Evolutionary conservation across 805 yeast species (phyloP).

Genomic region (Wickerhamiella lipophila): DNA sequence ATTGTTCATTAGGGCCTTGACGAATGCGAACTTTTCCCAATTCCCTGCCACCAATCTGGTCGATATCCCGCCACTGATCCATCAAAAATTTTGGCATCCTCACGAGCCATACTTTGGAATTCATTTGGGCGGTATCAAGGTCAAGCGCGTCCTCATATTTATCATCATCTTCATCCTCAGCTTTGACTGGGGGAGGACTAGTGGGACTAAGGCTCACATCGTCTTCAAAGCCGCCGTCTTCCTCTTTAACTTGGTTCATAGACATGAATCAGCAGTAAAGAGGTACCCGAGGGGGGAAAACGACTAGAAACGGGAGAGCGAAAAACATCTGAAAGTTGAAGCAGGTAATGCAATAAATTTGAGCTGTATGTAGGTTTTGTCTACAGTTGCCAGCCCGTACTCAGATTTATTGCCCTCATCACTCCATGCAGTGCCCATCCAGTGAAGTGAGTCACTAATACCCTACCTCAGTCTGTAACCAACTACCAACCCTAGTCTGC

Average conservation of each 20-base stretch:
- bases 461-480: too few relatives aligned
- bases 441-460: too few relatives aligned
- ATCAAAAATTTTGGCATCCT: conserved; percentile 80
- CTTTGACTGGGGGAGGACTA: conserved; percentile 23
- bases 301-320: neutral
- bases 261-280: neutral
- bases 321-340: neutral
- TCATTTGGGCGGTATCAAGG: conserved; percentile 49
- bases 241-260: conserved; percentile 1
- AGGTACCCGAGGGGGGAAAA: neutral
- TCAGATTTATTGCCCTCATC: too few relatives aligned
- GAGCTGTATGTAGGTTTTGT: too few relatives aligned
- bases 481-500: too few relatives aligned
- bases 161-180: conserved; percentile 31
- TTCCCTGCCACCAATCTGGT: conserved; percentile 53
- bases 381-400: too few relatives aligned
- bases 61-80: conserved; percentile 61
- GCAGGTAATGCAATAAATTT: too few relatives aligned
- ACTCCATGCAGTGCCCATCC: too few relatives aligned
- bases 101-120: conserved; percentile 81
- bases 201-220: conserved; percentile 30
- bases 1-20: conserved; percentile 15
- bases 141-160: conserved; percentile 56
- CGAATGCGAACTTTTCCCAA: conserved; percentile 67
- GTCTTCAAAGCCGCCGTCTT: conserved; percentile 25